Conservation (phyloP, 1,284 basidiomycete genomes). For the Takashimella tepidaria region DNA sequence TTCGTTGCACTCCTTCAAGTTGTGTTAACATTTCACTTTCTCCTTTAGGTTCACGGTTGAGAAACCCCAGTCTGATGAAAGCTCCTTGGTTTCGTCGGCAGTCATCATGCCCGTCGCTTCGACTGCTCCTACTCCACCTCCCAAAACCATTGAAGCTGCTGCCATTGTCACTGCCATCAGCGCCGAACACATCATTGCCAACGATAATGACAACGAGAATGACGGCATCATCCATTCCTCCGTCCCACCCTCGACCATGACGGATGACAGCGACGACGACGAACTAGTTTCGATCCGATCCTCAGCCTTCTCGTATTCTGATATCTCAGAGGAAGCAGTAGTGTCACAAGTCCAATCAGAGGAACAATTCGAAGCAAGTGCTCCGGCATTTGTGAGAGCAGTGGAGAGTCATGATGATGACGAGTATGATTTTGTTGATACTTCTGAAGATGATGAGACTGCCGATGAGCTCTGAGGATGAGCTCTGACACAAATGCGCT, state of each 20-base stretch:
- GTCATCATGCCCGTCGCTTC: conserved; percentile 28
- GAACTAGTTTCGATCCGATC: conserved; percentile 1
- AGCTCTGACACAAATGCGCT: no score
- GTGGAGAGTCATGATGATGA: neutral
- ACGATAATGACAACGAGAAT: conserved; percentile 5
- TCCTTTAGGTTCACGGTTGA: conserved; percentile 26
- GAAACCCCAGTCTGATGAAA: conserved; percentile 15
- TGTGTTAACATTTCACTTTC: no score
- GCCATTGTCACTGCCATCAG: neutral
- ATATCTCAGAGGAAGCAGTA: conserved; percentile 4
- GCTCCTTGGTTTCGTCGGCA: conserved; percentile 23
- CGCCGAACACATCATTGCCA: conserved; percentile 3
- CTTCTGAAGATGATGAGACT: conserved; percentile 17
- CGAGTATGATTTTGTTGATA: conserved; percentile 19
- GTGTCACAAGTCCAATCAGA: conserved; percentile 4
- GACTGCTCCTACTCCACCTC: neutral
- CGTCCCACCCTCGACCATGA: conserved; percentile 4
- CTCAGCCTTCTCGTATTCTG: conserved; percentile 15
- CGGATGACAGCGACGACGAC: conserved; percentile 15
- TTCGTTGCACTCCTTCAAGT: no score
- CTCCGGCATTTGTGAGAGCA: neutral
- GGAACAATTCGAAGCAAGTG: neutral
- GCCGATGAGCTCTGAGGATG: conserved; percentile 16
- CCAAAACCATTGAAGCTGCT: conserved; percentile 1
- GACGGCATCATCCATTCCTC: conserved; percentile 6